These are phyloP conservation scores for Aspergillus intermedius DNA, from an alignment of 2,329 filamentous ascomycete species.

Conservation along the genomic window DNA sequence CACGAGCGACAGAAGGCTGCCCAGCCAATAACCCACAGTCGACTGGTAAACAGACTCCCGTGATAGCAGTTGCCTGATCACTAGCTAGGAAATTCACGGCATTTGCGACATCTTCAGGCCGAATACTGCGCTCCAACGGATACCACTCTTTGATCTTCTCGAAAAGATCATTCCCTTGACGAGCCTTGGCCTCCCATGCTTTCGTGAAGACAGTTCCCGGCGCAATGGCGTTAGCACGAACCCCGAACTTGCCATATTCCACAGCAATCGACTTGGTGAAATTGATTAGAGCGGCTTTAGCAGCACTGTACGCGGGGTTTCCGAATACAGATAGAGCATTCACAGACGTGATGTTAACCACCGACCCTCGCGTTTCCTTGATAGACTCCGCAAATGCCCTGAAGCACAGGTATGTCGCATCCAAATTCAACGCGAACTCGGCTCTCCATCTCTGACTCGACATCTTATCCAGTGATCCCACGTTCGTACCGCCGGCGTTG, in stretches of 20 bases:
- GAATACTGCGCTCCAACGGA: slow-evolving; percentile 15
- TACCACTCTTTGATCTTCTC: slow-evolving; percentile 15
- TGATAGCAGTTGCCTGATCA: too few relatives aligned
- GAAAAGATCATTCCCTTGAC: slow-evolving; percentile 1
- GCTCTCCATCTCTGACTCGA: slow-evolving; percentile 11
- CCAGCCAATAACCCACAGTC: slow-evolving; percentile 19
- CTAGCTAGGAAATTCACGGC: slow-evolving; percentile 11
- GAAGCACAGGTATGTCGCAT: slow-evolving; percentile 15
- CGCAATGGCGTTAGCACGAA: slow-evolving; percentile 36
- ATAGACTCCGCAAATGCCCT: slow-evolving; percentile 12
- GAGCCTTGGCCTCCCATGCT: slow-evolving; percentile 11
- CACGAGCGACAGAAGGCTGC: slow-evolving; percentile 14
- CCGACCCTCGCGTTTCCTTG: slow-evolving; percentile 7
- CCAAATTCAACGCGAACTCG: slow-evolving; percentile 16
- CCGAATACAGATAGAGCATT: slow-evolving; percentile 16
- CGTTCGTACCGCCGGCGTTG: slow-evolving; percentile 20
- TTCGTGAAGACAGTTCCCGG: slow-evolving; percentile 15
- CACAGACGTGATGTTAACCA: slow-evolving; percentile 16
- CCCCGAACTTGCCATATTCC: slow-evolving; percentile 27
- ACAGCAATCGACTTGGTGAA: slow-evolving; percentile 33
- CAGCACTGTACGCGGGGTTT: slow-evolving; percentile 29
- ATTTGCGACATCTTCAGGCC: slow-evolving; percentile 20
- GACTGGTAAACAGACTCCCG: slow-evolving; percentile 17
- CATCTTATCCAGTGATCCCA: slow-evolving; percentile 16
- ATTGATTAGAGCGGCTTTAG: slow-evolving; percentile 36